These are phyloP conservation scores for Fusarium albosuccineum DNA, from an alignment of 2,329 filamentous ascomycete genomes.

Conservation along the genomic window DNA sequence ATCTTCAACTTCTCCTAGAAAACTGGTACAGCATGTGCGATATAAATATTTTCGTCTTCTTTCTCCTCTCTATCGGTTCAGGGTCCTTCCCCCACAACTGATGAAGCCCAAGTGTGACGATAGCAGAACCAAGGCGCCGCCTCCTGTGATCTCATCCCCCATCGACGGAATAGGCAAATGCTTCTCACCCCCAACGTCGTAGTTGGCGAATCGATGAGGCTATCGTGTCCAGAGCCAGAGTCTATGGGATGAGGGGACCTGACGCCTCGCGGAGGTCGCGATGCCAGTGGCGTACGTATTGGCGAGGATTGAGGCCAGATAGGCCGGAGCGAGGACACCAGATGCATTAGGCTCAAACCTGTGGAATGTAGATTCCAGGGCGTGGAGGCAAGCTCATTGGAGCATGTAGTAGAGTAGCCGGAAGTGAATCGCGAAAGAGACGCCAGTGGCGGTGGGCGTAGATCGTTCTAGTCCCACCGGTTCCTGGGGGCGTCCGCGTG, in stretches of 20 bases:
- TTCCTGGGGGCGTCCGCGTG: conserved; percentile 14
- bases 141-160: background rate
- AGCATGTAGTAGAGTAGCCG: background rate
- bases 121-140: no score
- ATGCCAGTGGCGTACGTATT: background rate
- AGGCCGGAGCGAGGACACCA: no score
- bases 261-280: conserved; percentile 8
- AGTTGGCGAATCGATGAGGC: background rate
- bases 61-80: no score
- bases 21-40: background rate
- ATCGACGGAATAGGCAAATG: conserved; percentile 17
- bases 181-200: background rate
- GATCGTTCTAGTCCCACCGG: conserved; percentile 5
- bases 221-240: background rate
- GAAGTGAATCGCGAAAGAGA: conserved; percentile 10
- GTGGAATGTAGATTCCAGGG: conserved; percentile 24
- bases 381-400: conserved; percentile 8
- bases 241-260: background rate
- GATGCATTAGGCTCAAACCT: background rate
- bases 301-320: background rate
- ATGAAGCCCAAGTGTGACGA: no score
- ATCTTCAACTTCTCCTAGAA: background rate
- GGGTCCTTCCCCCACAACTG: background rate
- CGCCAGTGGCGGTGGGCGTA: conserved; percentile 7
- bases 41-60: conserved; percentile 2